Evolutionary conservation across 2,329 filamentous ascomycete genomes (phyloP), one percentile per base, ranked within the genome.

Genomic region (Calonectria leucothoes): DNA sequence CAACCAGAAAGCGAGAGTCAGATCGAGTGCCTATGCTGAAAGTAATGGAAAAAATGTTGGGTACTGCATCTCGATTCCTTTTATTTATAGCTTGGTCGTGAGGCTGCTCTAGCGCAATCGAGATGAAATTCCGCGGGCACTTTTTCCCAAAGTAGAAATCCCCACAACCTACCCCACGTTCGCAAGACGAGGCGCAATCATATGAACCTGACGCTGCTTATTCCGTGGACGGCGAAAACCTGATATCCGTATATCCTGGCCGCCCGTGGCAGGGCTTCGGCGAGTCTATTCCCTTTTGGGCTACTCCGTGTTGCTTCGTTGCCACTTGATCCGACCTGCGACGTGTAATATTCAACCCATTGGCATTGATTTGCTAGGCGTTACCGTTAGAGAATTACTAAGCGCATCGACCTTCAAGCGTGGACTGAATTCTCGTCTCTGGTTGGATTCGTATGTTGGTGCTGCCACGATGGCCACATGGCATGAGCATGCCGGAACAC

Each of bases 61-160:
- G 39, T 39, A 52, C 61, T 66, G 33, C 27, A 71, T 66, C 49
- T 29, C 39, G 33, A 42, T 5, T 51, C 31, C 66, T 45, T 71
- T 71, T 66, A 71, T 71, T 71, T 66, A 71, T 66, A 71, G 61
- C 51, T 8, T 51, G 45, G 25, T n/a, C n/a, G 25, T 45, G 37
- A 35, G 15, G 48, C 5, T 39, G 15, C 29, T 23, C 15, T 59
- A 48, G 48, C 29, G n/a, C 14, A 2, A 33, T 37, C 37, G 12
- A 33, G 37, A 33, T 42, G 29, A 37, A 71, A 29, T 29, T 29
- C 63, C 63, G 63, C 63, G 69, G 69, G 51, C 63, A 51, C 7
- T 52, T 27, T 42, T 71, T 61, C 69, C 69, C 31, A 39, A 65
- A 61, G 31, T 31, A 61, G 69, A 3, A 20, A 29, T 61, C 69